phyloP scores from a whole-genome alignment of 202 grass and related monocot genomes.

The Cymbopogon flexuosus region DNA sequence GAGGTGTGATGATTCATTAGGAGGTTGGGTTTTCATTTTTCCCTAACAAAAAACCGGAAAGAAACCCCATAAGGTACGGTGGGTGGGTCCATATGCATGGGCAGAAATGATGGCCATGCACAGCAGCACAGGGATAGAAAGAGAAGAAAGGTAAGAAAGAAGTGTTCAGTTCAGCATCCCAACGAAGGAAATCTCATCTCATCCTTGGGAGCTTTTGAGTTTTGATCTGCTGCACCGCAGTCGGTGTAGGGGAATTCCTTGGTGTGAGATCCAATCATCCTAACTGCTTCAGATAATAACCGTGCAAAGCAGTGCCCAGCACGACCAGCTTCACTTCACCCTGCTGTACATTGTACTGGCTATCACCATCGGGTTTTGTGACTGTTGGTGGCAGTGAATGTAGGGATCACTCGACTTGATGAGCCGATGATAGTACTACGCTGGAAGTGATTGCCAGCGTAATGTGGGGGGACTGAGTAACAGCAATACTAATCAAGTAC shows the following conservation, averaged over 20 bases:
- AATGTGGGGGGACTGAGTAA: background rate
- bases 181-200: constrained; percentile 18
- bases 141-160: constrained; percentile 26
- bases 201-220: constrained; percentile 30
- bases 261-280: constrained; percentile 3
- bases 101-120: constrained; percentile 34
- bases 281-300: background rate
- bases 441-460: background rate
- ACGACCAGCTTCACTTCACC: constrained; percentile 27
- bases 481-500: background rate
- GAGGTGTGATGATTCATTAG: background rate
- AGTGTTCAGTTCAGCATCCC: constrained; percentile 28
- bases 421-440: background rate
- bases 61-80: background rate
- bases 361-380: background rate
- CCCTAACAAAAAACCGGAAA: background rate
- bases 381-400: constrained; percentile 17
- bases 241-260: background rate
- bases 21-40: background rate
- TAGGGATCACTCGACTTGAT: background rate
- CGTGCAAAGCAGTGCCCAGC: background rate
- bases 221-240: constrained; percentile 30
- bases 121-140: constrained; percentile 30
- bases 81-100: constrained; percentile 34
- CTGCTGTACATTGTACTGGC: background rate